Percentiles rank a stretch among this genome's conserved stretches.
Evolutionary conservation across 1,139 yeast genomes (phyloP).

Genomic region (Diutina pseudorugosa): DNA sequence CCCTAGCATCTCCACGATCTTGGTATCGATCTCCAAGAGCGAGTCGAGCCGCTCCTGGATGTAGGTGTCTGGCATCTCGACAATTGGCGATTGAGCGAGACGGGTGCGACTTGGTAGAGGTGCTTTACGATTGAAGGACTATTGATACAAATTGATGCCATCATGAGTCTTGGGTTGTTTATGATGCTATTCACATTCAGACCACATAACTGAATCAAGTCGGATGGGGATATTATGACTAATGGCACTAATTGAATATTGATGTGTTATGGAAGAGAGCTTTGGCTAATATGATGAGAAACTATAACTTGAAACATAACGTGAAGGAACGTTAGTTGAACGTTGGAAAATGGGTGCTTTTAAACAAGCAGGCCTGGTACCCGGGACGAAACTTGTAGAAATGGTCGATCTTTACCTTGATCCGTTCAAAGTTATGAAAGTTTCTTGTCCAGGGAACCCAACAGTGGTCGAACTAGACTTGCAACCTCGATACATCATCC

Average conservation of each 20-base stretch:
- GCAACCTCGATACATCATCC: neutral
- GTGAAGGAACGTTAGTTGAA: neutral
- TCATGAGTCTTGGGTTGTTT: too few relatives aligned
- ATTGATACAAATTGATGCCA: too few relatives aligned
- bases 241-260: too few relatives aligned
- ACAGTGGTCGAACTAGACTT: neutral
- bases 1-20: constrained; percentile 32
- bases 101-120: neutral
- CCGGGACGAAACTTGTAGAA: neutral
- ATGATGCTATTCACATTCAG: too few relatives aligned
- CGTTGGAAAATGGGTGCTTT: neutral
- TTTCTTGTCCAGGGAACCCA: neutral
- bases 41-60: constrained; percentile 35
- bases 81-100: neutral
- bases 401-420: neutral
- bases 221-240: too few relatives aligned
- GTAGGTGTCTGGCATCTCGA: constrained; percentile 11
- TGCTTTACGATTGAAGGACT: too few relatives aligned
- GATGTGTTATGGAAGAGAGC: too few relatives aligned
- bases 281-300: too few relatives aligned
- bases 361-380: neutral
- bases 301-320: neutral
- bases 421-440: neutral
- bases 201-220: too few relatives aligned
- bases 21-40: constrained; percentile 29